Base-by-base conservation (phyloP, 1,139 yeast genomes). In the Scheffersomyces illinoinensis region DNA sequence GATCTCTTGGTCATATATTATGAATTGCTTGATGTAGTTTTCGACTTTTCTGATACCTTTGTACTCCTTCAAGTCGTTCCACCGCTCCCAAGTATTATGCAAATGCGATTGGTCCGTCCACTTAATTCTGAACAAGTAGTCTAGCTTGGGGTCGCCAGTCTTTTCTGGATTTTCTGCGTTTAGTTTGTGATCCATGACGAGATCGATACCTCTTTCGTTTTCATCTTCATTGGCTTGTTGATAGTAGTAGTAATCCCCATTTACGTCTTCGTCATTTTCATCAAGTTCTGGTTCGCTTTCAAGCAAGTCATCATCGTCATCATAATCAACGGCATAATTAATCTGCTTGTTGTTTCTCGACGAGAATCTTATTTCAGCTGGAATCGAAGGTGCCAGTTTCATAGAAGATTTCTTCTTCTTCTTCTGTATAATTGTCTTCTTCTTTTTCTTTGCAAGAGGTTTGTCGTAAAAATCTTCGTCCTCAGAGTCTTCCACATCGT, bases 31-130 rank as follows among this genome's bases (percentile, higher is more conserved):
- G 71, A 93, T 89, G 72, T 93, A 96, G 75, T 96, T 96, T 64
- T 95, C 98, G 43, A 95, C 85, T 67, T 90, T 87, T 72, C 97
- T 91, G 66, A 85, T 81, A 54, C 99, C 99, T 71, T 90, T 87
- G 64, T 76, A 76, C 24, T 75, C 76, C 61, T 82, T 82, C 56
- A 93, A 76, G 5, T 80, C 79, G 10, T 79, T 76, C 74, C 90
- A 93, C 1, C 85, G 73, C 71, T 93, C 97, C 98, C 98, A 96
- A 0, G 97, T 89, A 71, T 95, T 95, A 76, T 95, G 99, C 63
- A 95, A 81, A 76, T 96, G 99, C 18, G 98, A 91, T 61, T 87
- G 82, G 57, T 86, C 91, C 26, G 85, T 83, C 99, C 99, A 96
- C 75, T 96, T 96, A 65, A 96, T 85, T 64, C 87, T 76, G 70